phyloP scores from a whole-genome alignment of 2,329 filamentous ascomycete genomes.

The Ophiocordyceps camponoti-saundersi region DNA sequence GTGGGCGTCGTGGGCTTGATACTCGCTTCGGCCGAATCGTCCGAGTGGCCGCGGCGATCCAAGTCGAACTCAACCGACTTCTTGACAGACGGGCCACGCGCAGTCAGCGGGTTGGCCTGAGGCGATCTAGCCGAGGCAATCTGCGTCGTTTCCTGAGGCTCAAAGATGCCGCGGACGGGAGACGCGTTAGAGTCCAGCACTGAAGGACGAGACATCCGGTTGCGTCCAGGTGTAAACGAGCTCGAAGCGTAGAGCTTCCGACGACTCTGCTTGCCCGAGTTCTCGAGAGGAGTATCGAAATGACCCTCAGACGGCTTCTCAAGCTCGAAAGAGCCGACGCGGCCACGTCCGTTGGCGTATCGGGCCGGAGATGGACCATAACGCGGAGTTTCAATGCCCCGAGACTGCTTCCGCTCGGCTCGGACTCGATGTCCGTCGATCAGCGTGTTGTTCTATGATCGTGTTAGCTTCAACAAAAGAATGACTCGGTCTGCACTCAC shows the following conservation, averaged over 20 bases:
- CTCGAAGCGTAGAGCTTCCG: conserved; percentile 1
- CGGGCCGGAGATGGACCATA: neutral
- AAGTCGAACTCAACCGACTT: conserved; percentile 5
- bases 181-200: conserved; percentile 3
- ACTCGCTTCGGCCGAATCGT: neutral
- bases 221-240: conserved; percentile 3
- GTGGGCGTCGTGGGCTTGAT: conserved; percentile 1
- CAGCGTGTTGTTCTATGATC: conserved; percentile 13
- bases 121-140: neutral
- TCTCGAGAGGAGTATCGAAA: neutral
- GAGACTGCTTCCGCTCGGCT: conserved; percentile 19
- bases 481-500: conserved; percentile 13
- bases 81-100: neutral
- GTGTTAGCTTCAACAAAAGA: conserved; percentile 2
- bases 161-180: conserved; percentile 1
- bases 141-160: neutral
- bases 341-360: neutral
- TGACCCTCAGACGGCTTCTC: neutral
- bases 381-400: conserved; percentile 6
- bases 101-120: neutral
- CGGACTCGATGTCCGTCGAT: conserved; percentile 16
- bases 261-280: neutral
- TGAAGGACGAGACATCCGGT: conserved; percentile 2
- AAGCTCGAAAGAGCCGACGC: conserved; percentile 2
- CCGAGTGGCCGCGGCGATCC: neutral